Evolutionary conservation across 139 green algal genomes (phyloP), one percentile per base, ranked within the genome.

Genomic region (Coelastrella sp.): DNA sequence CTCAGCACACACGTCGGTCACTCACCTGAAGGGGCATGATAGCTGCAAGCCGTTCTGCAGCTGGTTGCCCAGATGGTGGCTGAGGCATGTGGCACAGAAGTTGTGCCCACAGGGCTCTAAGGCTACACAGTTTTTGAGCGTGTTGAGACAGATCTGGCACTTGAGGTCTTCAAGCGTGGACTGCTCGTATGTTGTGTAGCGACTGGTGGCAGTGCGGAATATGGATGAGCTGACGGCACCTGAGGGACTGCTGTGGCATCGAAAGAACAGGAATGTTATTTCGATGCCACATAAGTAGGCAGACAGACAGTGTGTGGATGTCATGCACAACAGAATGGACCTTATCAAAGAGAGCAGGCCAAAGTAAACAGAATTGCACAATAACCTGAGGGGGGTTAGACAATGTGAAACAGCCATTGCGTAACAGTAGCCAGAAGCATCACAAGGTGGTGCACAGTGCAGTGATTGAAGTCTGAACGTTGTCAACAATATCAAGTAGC

Each of bases 41-140:
- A 91, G 86, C 53, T 83, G 88, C 40, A 86, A 57, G 30, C 79
- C 83, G 15, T 76, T 77, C 83, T 90, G 76, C 63, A 94, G 86
- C 78, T 92, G 89, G 35, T 72, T 86, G 30, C 88, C 90, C 35
- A 96, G 88, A 79, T 94, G 90, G 60, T 94, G 86, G 27, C 86
- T 92, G 3, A 96, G 85, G 87, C 93, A 96, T 27, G 68, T 37
- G 30, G 89, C 90, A 60, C 93, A 96, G 83, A 91, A 96, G 77
- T 92, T 93, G 85, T 96, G 93, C 21, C 93, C 93, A 74, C 93
- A 96, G 1, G 93, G 92, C 78, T 95, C 85, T 68, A 95, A 80
- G 4, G 91, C 90, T 40, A 94, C 88, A 66, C 92, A 95, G n/a
- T 79, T 41, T 1, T 63, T 67, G 21, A 94, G 86, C n/a, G 88